Evolutionary conservation across 352 stramenopile species (phyloP), one percentile per base, ranked within the genome.

Genomic region (Paralagenidium karlingii): DNA sequence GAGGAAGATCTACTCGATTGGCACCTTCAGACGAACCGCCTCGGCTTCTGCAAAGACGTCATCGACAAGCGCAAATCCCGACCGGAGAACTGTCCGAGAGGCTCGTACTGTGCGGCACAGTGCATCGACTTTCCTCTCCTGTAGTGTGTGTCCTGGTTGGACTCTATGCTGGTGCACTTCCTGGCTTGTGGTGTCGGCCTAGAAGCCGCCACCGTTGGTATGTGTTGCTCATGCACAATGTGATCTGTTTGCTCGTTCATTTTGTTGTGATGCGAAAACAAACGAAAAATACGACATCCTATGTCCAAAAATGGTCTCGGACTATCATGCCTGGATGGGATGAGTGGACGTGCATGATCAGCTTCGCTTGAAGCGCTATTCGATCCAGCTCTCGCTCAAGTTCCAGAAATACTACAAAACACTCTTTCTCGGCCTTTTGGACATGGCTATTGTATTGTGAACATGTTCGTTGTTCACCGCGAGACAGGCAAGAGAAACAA

Each of bases 161-260:
- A 62, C 38, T 40, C 40, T 11, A 65, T 65, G 30, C 50, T 51
- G 1, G 51, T 69, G 6, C 43, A 54, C 29, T 57, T 58, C 15
- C 40, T 64, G 4, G 43, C 38, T 10, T 55, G 50, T 8, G 51
- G 51, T 16, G 32, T 29, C 3, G 12, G 26, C 0, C 51, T 51
- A 34, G 12, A 39, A 3, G 38, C 48, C 18, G 34, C 46, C 1
- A 19, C 4, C 0, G 49, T 28, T 15, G 8, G 36, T 42, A 42
- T 8, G 36, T 42, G 7, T 30, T 8, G 6, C n/a, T 22, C 15
- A 13, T 30, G 20, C 31, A 6, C 31, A 7, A 31, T 31, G 19
- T 31, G 36, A 8, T 19, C n/a, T n/a, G n/a, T n/a, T n/a, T n/a
- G n/a, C n/a, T n/a, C n/a, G n/a, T n/a, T n/a, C n/a, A n/a, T n/a